A percentile compares a stretch with the other conserved stretches of the same genome.
Conservation (phyloP, 306 rosid genomes). For the Acacia acuminata region DNA sequence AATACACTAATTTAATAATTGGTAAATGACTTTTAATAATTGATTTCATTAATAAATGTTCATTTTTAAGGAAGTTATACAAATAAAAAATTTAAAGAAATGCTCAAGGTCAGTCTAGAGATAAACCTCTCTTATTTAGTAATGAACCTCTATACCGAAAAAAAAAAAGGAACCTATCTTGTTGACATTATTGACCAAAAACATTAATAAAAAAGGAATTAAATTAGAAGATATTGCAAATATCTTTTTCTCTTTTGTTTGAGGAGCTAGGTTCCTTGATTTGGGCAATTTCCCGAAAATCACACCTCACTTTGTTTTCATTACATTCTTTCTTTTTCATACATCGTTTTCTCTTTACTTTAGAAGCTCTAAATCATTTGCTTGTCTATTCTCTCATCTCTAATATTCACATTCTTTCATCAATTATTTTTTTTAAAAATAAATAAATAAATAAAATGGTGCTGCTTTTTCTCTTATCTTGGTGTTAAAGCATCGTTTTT, state of each 20-base stretch:
- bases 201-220: constrained; percentile 28
- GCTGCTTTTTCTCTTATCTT: constrained; percentile 42
- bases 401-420: not conserved
- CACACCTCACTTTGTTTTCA: constrained; percentile 19
- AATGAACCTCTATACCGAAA: too few species aligned
- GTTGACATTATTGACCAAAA: not conserved
- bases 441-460: constrained; percentile 32
- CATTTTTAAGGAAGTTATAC: too few species aligned
- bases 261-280: constrained; percentile 25
- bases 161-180: too few species aligned
- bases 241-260: not conserved
- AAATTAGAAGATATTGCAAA: constrained; percentile 18
- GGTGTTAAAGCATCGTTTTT: constrained; percentile 52
- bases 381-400: constrained; percentile 42
- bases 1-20: too few species aligned
- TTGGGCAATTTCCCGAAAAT: constrained; percentile 45
- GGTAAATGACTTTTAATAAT: too few species aligned
- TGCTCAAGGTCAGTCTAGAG: too few species aligned
- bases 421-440: not conserved
- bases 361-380: constrained; percentile 71
- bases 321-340: constrained; percentile 30
- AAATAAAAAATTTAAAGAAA: too few species aligned
- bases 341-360: constrained; percentile 41
- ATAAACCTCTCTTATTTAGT: too few species aligned
- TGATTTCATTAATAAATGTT: too few species aligned